Percentiles rank a stretch among this genome's conserved stretches.
These are phyloP conservation scores for Misopates orontium DNA, from an alignment of 257 asterid genomes.

Conservation along the genomic window DNA sequence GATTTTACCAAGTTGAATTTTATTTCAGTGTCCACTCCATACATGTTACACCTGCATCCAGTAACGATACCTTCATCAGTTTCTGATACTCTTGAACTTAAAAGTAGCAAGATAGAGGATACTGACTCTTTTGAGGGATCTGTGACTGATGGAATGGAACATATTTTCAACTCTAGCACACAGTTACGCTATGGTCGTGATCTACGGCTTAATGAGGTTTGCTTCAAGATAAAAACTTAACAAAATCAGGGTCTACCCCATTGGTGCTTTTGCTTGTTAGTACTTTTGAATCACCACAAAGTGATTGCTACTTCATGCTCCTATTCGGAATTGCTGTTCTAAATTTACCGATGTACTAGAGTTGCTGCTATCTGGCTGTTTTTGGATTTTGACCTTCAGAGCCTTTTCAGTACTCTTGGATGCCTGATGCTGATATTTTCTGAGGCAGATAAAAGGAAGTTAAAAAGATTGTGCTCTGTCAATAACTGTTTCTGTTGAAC, in stretches of 20 bases:
- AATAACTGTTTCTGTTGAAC: conserved; percentile 12
- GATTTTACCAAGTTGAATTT: conserved; percentile 62
- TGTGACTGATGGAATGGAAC: conserved; percentile 89
- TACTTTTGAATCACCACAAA: conserved; percentile 11
- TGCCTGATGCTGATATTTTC: conserved; percentile 7
- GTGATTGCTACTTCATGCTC: conserved; percentile 17
- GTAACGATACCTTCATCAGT: conserved; percentile 86
- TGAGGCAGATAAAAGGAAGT: conserved; percentile 8
- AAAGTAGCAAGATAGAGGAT: conserved; percentile 65
- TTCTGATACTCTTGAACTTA: conserved; percentile 75
- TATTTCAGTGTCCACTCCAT: conserved; percentile 78
- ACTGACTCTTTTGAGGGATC: conserved; percentile 73
- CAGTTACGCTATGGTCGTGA: conserved; percentile 93
- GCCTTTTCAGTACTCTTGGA: conserved; percentile 23
- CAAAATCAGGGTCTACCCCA: not conserved
- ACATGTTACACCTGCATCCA: conserved; percentile 83
- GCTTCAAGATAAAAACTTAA: not conserved
- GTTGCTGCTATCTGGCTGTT: not conserved
- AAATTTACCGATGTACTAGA: conserved; percentile 7
- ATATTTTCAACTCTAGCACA: conserved; percentile 83
- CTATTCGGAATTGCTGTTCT: conserved; percentile 11
- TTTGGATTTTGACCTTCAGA: conserved; percentile 7
- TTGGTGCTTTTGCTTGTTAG: conserved; percentile 1
- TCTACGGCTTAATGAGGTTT: conserved; percentile 95
- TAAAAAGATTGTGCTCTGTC: conserved; percentile 13